Evolutionary conservation across 2,329 filamentous ascomycete species (phyloP), one percentile per base, ranked within the genome.

Genomic region (Penicillium olsonii): DNA sequence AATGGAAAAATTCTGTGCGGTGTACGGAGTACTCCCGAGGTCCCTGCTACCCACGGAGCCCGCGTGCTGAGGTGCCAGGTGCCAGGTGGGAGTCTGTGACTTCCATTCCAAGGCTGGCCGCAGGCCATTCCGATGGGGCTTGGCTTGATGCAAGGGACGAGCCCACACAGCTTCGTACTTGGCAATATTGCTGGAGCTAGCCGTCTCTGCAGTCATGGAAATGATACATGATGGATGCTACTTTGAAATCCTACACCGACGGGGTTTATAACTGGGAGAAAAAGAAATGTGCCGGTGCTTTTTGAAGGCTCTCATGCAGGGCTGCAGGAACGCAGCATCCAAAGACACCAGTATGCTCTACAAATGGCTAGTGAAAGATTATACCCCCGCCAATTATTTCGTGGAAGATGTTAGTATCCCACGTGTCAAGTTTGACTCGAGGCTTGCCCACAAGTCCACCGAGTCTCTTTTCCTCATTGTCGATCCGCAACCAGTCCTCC

Each of bases 401-500:
- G 29, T 12, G 5, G n/a, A n/a, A 31, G 29, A 31, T 31, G 6
- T 31, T 7, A 12, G 12, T 12, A 31, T 31, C 29, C 29, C 12
- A n/a, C 5, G n/a, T n/a, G 3, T 31, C 71, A 60, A 84, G 79
- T 67, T 87, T 87, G 69, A 92, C 89, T 57, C 94, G 82, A 61
- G 84, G 81, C 69, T 96, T 97, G 0, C 91, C 92, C 44, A 74
- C 78, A 39, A 67, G 67, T 52, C 76, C 70, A 0, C 94, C 94
- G 41, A 78, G 80, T 48, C 82, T 75, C 60, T 77, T 83, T 72
- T 99, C 94, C 3, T 79, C 85, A n/a, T 73, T 71, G 69, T 99
- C 91, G 55, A 99, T 96, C 55, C 75, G 84, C 69, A 84, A 76
- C 94, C 94, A 99, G 59, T 95, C 88, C 19, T 82, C 71, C 94